A percentile compares a stretch with the other conserved stretches of the same genome.
Evolutionary conservation across 352 stramenopile species (phyloP).

Genomic region (Pythium guiyangense): DNA sequence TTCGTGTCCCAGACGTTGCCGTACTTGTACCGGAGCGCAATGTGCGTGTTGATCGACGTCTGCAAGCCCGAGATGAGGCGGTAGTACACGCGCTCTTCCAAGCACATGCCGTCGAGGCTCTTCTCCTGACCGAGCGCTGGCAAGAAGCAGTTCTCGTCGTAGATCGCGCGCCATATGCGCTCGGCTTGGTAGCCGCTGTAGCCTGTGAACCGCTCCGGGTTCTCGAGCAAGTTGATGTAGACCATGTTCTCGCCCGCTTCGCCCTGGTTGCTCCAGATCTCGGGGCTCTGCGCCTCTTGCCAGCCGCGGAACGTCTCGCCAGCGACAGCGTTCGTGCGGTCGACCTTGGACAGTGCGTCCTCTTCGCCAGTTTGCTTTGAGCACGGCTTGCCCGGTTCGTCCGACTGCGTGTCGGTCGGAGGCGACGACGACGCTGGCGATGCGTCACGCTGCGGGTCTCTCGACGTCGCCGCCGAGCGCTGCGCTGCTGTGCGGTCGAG

Average conservation of each 20-base stretch:
- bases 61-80: constrained; percentile 95
- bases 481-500: constrained; percentile 41
- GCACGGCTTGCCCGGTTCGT: constrained; percentile 36
- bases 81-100: constrained; percentile 96
- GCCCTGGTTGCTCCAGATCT: constrained; percentile 59
- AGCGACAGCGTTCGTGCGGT: constrained; percentile 66
- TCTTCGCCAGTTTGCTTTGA: constrained; percentile 68
- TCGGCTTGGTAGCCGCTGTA: constrained; percentile 91
- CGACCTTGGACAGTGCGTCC: constrained; percentile 58
- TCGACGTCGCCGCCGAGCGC: background rate
- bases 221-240: constrained; percentile 96
- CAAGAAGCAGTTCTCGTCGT: constrained; percentile 97
- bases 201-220: constrained; percentile 98
- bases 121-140: constrained; percentile 43
- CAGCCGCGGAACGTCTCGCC: constrained; percentile 57
- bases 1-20: constrained; percentile 68
- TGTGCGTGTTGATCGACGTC: constrained; percentile 94
- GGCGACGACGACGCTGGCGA: constrained; percentile 1
- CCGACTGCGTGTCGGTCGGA: constrained; percentile 10
- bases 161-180: constrained; percentile 97
- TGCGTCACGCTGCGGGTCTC: background rate
- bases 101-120: constrained; percentile 70
- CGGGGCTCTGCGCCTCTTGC: constrained; percentile 49
- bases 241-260: constrained; percentile 62
- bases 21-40: constrained; percentile 84